Percentiles rank a stretch among this genome's conserved stretches.
Evolutionary conservation across 1,139 yeast genomes (phyloP).

Genomic region (Sugiyamaella novakii): DNA sequence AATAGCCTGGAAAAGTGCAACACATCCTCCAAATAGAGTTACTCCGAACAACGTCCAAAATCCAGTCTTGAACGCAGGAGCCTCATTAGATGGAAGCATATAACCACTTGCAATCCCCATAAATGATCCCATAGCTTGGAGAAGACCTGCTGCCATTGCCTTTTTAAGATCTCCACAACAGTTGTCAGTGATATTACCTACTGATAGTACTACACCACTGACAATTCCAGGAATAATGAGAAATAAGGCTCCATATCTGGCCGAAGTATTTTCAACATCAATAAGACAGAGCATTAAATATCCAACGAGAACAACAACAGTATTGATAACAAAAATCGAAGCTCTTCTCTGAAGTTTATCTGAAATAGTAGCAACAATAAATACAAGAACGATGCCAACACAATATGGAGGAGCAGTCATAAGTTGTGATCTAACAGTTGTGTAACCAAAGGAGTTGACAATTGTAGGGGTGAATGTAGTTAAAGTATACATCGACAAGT

Average conservation of each 20-base stretch:
- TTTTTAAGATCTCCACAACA: conserved; percentile 24
- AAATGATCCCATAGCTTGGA: conserved; percentile 24
- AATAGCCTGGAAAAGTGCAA: conserved; percentile 18
- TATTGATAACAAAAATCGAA: conserved; percentile 14
- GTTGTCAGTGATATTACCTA: conserved; percentile 22
- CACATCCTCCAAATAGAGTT: conserved; percentile 18
- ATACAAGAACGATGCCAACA: conserved; percentile 26
- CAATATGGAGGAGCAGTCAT: conserved; percentile 29
- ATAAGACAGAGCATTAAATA: conserved; percentile 22
- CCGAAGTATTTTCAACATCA: conserved; percentile 18
- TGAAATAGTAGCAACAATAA: conserved; percentile 22
- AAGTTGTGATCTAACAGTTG: conserved; percentile 23
- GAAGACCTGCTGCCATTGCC: conserved; percentile 22
- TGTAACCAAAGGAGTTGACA: conserved; percentile 27
- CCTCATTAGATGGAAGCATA: conserved; percentile 20
- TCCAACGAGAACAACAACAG: conserved; percentile 15
- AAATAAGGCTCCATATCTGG: conserved; percentile 20
- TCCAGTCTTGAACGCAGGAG: conserved; percentile 20
- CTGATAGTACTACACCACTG: conserved; percentile 20
- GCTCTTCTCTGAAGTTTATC: conserved; percentile 18
- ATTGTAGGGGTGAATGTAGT: conserved; percentile 28
- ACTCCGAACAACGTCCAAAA: conserved; percentile 23
- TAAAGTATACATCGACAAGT: conserved; percentile 29
- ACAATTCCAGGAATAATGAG: conserved; percentile 19
- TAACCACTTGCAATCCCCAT: conserved; percentile 25